Conservation (phyloP, 345 rosid species). For the Euclidium syriacum region DNA sequence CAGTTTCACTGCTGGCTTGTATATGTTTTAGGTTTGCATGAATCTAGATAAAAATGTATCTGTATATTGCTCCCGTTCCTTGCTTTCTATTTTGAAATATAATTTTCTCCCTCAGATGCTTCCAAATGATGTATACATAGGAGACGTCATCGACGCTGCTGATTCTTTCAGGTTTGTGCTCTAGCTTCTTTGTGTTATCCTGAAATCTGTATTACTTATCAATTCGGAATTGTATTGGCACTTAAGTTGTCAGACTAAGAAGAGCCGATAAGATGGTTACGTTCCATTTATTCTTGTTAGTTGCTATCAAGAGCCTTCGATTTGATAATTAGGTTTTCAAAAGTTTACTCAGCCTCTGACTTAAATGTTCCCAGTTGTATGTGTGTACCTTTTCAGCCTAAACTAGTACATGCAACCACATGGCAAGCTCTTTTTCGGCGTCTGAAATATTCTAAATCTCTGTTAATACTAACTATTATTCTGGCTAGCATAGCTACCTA, state of each 20-base stretch:
- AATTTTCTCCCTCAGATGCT: slow-evolving; percentile 49
- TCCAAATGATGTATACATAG: slow-evolving; percentile 69
- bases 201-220: not conserved
- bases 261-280: not conserved
- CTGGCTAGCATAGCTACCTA: not conserved
- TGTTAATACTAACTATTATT: not conserved
- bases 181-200: slow-evolving; percentile 5
- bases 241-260: not conserved
- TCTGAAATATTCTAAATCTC: not conserved
- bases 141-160: slow-evolving; percentile 62
- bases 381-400: slow-evolving; percentile 2
- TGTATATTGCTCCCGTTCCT: not conserved
- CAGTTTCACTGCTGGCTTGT: not conserved
- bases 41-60: not conserved
- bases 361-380: slow-evolving; percentile 7
- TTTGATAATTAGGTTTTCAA: not conserved
- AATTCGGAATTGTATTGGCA: not conserved
- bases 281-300: not conserved
- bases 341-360: slow-evolving; percentile 2
- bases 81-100: not conserved
- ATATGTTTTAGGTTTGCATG: not conserved
- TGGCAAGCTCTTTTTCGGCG: not conserved
- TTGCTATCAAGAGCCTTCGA: not conserved
- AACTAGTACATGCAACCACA: not conserved
- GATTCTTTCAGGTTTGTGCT: slow-evolving; percentile 67